phyloP scores from a whole-genome alignment of 78 protist species.

The Pigoraptor vietnamica region DNA sequence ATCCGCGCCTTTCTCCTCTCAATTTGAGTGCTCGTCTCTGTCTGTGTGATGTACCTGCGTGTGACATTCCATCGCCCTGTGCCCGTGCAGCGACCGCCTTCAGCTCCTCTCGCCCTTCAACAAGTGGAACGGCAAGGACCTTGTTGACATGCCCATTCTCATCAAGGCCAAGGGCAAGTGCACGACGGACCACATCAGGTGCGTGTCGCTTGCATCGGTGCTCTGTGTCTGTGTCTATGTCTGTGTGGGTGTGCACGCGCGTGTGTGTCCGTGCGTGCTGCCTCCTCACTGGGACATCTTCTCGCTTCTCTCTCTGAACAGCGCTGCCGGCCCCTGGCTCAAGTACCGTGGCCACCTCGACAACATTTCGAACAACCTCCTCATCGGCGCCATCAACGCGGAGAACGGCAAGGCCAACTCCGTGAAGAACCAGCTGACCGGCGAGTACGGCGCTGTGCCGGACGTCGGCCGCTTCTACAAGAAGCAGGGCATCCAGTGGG shows the following conservation, averaged over 20 bases:
- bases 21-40: neutral
- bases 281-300: too few relatives aligned
- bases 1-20: neutral
- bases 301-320: conserved; percentile 12
- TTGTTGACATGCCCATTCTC: conserved; percentile 56
- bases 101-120: conserved; percentile 83
- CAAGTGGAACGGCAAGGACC: conserved; percentile 84
- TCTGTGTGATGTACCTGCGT: too few relatives aligned
- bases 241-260: too few relatives aligned
- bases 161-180: conserved; percentile 93
- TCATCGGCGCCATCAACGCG: conserved; percentile 86
- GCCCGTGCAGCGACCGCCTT: conserved; percentile 49
- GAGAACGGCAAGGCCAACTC: conserved; percentile 80
- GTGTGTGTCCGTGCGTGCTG: too few relatives aligned
- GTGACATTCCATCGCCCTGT: too few relatives aligned
- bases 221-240: too few relatives aligned
- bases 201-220: too few relatives aligned
- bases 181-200: conserved; percentile 92
- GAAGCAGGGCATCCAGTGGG: conserved; percentile 78
- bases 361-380: conserved; percentile 90
- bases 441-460: conserved; percentile 68
- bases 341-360: conserved; percentile 94
- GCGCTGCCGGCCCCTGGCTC: conserved; percentile 94
- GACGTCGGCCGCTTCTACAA: conserved; percentile 83
- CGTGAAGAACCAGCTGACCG: conserved; percentile 77